Conservation (phyloP, 345 rosid genomes). For the Hirschfeldia incana region DNA sequence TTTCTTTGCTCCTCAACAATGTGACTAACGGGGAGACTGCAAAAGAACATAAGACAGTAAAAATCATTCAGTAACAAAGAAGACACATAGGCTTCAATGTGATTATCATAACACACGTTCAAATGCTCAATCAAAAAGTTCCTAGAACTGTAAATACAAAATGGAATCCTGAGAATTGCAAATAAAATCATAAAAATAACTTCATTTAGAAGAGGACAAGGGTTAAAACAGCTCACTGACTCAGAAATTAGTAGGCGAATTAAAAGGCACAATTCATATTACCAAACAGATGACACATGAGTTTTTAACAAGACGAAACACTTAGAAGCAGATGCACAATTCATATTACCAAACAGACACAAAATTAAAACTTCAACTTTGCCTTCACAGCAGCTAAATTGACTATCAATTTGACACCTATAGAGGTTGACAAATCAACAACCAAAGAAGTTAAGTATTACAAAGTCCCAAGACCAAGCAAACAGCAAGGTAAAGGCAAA, state of each 20-base stretch:
- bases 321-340: background rate
- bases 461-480: slow-evolving; percentile 21
- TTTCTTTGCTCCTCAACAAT: slow-evolving; percentile 30
- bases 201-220: background rate
- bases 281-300: background rate
- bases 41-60: background rate
- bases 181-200: background rate
- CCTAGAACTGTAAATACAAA: background rate
- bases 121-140: background rate
- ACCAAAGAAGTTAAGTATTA: slow-evolving; percentile 22
- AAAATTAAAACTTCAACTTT: background rate
- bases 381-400: background rate
- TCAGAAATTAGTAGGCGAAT: background rate
- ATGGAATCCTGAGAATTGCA: background rate
- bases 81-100: background rate
- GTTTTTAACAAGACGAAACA: background rate
- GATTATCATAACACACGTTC: background rate
- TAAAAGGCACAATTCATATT: background rate
- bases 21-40: slow-evolving; percentile 24
- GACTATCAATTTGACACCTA: background rate
- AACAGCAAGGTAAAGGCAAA: slow-evolving; percentile 28
- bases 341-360: background rate
- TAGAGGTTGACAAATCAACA: slow-evolving; percentile 11
- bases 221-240: background rate
- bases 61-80: slow-evolving; percentile 6